Percentiles rank a stretch among this genome's conserved stretches.
Evolutionary conservation across 2,329 filamentous ascomycete genomes (phyloP).

Genomic region (Xylariaceae sp.): DNA sequence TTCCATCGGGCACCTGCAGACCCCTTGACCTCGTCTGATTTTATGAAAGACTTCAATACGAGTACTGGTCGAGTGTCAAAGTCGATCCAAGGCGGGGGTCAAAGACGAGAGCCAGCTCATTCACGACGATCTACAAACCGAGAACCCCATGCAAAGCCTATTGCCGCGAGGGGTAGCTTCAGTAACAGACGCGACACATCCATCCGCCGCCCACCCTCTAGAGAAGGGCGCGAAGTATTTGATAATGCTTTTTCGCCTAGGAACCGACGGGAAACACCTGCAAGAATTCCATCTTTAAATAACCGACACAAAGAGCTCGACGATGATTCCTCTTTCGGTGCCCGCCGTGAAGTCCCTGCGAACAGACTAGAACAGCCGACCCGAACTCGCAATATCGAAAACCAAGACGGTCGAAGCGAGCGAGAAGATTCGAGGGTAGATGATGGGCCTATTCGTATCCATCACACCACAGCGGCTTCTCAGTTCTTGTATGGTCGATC

Average conservation of each 20-base stretch:
- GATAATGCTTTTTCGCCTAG: neutral
- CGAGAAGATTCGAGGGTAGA: constrained; percentile 1
- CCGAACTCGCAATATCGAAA: neutral
- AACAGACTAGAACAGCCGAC: neutral
- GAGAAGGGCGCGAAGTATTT: neutral
- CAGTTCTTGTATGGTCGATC: constrained; percentile 89
- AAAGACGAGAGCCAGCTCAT: neutral
- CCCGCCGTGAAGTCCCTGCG: neutral
- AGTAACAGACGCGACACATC: too few relatives aligned
- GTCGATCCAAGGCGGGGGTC: neutral
- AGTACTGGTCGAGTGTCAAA: neutral
- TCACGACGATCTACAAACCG: neutral
- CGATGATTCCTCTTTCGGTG: neutral
- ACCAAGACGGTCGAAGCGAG: neutral
- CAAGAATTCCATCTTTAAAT: neutral
- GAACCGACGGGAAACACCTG: neutral
- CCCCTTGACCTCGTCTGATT: constrained; percentile 18
- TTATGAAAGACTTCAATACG: constrained; percentile 24
- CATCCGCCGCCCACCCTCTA: too few relatives aligned
- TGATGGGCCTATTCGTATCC: constrained; percentile 46
- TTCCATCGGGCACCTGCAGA: neutral
- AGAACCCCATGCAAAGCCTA: neutral
- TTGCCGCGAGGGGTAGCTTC: neutral
- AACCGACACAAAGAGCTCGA: neutral
- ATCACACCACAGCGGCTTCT: constrained; percentile 80